These are phyloP conservation scores for Aphanoascus verrucosus DNA, from an alignment of 2,329 filamentous ascomycete genomes.

Conservation along the genomic window DNA sequence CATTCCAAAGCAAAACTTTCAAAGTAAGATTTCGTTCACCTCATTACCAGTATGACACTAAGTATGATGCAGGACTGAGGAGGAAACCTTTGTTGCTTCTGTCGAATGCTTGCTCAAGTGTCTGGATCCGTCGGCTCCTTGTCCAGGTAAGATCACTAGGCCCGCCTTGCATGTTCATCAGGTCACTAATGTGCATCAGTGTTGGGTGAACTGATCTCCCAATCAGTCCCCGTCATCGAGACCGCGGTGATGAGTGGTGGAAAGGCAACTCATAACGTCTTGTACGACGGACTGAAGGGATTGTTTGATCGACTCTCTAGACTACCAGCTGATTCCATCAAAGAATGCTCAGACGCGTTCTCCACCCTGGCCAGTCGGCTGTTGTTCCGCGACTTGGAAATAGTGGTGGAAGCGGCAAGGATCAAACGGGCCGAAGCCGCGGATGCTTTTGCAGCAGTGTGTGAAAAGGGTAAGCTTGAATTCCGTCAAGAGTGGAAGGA, in stretches of 20 bases:
- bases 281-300: constrained; percentile 28
- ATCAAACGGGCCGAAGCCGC: constrained; percentile 30
- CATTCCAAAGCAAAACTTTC: constrained; percentile 31
- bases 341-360: constrained; percentile 23
- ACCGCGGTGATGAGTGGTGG: constrained; percentile 26
- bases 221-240: constrained; percentile 23
- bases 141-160: constrained; percentile 15
- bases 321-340: constrained; percentile 15
- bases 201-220: constrained; percentile 24
- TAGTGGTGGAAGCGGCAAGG: constrained; percentile 29
- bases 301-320: constrained; percentile 25
- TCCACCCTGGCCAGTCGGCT: constrained; percentile 23
- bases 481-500: constrained; percentile 20
- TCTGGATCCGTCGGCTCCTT: constrained; percentile 23
- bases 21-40: constrained; percentile 17
- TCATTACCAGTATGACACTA: neutral
- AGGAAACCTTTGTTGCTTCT: constrained; percentile 30
- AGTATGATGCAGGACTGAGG: constrained; percentile 20
- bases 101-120: constrained; percentile 32
- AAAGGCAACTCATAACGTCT: constrained; percentile 26
- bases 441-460: constrained; percentile 25
- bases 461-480: constrained; percentile 17
- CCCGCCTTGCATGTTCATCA: constrained; percentile 17
- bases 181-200: constrained; percentile 17
- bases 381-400: constrained; percentile 27